phyloP scores from a whole-genome alignment of 2,329 filamentous ascomycete species.

The Myriangium duriaei region DNA sequence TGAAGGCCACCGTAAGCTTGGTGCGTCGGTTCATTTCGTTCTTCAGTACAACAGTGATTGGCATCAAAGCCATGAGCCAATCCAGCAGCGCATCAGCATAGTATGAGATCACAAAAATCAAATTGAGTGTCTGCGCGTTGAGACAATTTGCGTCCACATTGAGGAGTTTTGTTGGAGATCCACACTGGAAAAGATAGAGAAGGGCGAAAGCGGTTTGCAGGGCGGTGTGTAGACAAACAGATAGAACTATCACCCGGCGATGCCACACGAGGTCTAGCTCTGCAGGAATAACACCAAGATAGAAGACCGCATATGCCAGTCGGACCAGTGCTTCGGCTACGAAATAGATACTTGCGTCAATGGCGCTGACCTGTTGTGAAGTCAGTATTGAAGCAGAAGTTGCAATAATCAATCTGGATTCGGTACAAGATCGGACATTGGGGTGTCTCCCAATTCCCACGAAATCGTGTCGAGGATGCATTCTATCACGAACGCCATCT shows the following conservation, averaged over 20 bases:
- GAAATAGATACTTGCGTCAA: too few species aligned
- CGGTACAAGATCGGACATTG: too few species aligned
- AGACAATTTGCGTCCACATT: too few species aligned
- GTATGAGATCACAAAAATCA: too few species aligned
- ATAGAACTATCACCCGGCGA: constrained; percentile 2
- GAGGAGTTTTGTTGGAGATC: background rate
- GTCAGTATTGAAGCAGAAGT: too few species aligned
- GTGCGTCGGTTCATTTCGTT: constrained; percentile 28
- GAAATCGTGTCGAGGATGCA: too few species aligned
- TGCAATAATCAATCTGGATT: too few species aligned
- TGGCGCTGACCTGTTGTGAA: too few species aligned
- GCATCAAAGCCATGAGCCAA: constrained; percentile 26
- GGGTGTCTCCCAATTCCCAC: too few species aligned
- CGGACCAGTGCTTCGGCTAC: constrained; percentile 4
- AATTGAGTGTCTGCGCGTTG: too few species aligned
- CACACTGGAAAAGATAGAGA: constrained; percentile 6
- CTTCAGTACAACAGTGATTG: constrained; percentile 28
- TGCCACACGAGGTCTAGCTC: constrained; percentile 6
- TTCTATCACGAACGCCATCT: too few species aligned
- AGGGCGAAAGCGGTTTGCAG: constrained; percentile 4
- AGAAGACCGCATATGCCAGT: constrained; percentile 4
- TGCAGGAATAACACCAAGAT: constrained; percentile 4
- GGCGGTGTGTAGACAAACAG: background rate
- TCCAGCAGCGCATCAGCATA: too few species aligned
- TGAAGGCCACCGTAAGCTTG: constrained; percentile 30